Base-by-base conservation (phyloP, 441 rosid genomes). In the Syzygium malaccense region DNA sequence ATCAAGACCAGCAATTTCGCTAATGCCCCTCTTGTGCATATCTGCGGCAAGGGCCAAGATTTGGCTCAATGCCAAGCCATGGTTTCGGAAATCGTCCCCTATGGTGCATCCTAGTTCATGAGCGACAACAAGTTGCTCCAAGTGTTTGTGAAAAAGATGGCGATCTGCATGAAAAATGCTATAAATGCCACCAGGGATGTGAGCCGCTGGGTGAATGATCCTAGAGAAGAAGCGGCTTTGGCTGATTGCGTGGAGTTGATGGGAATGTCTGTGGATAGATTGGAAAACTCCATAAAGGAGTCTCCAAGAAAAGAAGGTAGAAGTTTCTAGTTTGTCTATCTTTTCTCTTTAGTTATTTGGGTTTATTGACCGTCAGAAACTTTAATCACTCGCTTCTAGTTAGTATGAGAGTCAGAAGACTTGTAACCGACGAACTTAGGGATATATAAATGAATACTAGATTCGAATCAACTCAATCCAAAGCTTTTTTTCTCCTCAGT, bases 231-330 rank as follows among this genome's bases (percentile, higher is more conserved):
- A 19, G 49, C 2, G 8, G 28, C 49, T 68, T 68, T 33, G 80
- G 1, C 49, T 20, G 98, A 95, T 86, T 95, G 97, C 55, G 71
- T 90, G 71, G 94, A 92, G 90, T 88, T 96, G 90, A 90, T 95
- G 95, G 97, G 94, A 41, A 87, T 88, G 66, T 95, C 98, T 48
- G 62, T 87, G 79, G 94, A 94, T 15, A 92, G 96, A 88, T 89
- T 94, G 88, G n/a, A 58, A 41, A 91, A 89, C 86, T 92, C 96
- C 12, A 85, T 91, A 33, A 33, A 88, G 18, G 17, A 93, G 93
- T 86, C 93, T 96, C 33, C 62, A 80, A 75, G 89, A 88, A 12
- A 86, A 68, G 19, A 90, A 90, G 55, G 23, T 56, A 58, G 9
- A 45, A 45, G 48, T 45, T 45, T 45, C 48, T 45, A 7, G 9